These are phyloP conservation scores for Calonectria pauciramosa DNA, from an alignment of 2,329 filamentous ascomycete genomes.

Conservation along the genomic window DNA sequence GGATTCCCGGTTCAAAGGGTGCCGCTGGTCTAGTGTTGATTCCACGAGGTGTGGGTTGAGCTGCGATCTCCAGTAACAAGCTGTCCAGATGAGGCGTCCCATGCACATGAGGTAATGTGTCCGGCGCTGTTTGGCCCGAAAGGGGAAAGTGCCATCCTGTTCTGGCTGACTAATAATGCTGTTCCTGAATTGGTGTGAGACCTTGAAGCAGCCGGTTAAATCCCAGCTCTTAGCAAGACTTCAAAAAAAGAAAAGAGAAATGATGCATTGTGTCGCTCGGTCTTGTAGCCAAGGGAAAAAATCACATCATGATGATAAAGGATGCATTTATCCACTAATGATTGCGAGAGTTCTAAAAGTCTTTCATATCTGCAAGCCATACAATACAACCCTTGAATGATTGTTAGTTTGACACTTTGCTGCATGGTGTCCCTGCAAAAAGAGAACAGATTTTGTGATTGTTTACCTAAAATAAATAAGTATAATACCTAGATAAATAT, in stretches of 20 bases:
- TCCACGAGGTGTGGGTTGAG: constrained; percentile 34
- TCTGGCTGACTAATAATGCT: constrained; percentile 22
- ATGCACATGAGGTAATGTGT: constrained; percentile 47
- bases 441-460: too few species aligned
- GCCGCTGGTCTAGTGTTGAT: constrained; percentile 35
- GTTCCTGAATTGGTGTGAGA: neutral
- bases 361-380: neutral
- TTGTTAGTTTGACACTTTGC: too few species aligned
- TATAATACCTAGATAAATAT: too few species aligned
- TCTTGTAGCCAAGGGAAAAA: neutral
- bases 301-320: neutral
- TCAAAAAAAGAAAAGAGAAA: neutral
- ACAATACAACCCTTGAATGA: too few species aligned
- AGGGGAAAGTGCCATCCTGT: constrained; percentile 17
- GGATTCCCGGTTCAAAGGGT: constrained; percentile 29
- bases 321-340: neutral
- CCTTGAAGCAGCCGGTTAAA: neutral
- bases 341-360: neutral
- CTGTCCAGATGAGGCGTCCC: constrained; percentile 46
- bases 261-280: neutral
- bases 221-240: neutral
- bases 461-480: too few species aligned
- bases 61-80: constrained; percentile 39
- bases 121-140: constrained; percentile 14
- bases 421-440: too few species aligned